These are phyloP conservation scores for Atkinsonella texensis DNA, from an alignment of 2,329 filamentous ascomycete species.

Conservation along the genomic window DNA sequence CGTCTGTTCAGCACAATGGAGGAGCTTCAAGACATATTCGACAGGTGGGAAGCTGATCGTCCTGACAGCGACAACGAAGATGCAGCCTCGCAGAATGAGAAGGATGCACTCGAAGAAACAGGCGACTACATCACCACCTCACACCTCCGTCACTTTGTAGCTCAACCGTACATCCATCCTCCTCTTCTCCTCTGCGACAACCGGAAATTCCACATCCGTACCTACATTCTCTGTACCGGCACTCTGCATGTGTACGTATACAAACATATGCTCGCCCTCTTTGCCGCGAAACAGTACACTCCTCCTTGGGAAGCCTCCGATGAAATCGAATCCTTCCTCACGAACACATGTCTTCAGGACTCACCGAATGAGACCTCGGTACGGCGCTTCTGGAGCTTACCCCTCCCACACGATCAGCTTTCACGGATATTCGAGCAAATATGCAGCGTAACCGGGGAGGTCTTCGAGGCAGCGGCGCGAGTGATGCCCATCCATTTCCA, in stretches of 20 bases:
- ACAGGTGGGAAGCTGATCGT: constrained; percentile 68
- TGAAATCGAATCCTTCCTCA: constrained; percentile 65
- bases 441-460: constrained; percentile 56
- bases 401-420: constrained; percentile 39
- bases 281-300: constrained; percentile 63
- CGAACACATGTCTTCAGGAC: constrained; percentile 87
- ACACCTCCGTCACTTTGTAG: constrained; percentile 90
- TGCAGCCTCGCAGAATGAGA: constrained; percentile 31
- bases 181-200: constrained; percentile 59
- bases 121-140: constrained; percentile 62
- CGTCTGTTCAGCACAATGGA: constrained; percentile 75
- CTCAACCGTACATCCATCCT: constrained; percentile 86
- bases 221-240: constrained; percentile 76
- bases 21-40: constrained; percentile 77
- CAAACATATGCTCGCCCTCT: constrained; percentile 82
- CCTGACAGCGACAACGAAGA: constrained; percentile 56
- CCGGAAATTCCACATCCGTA: constrained; percentile 89
- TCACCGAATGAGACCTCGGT: constrained; percentile 51
- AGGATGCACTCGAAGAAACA: constrained; percentile 19
- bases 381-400: constrained; percentile 60
- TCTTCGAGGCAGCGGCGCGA: constrained; percentile 77
- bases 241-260: constrained; percentile 77
- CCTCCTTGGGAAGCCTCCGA: constrained; percentile 43
- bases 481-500: constrained; percentile 89
- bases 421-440: constrained; percentile 60